Percentiles rank a stretch among this genome's conserved stretches.
phyloP scores from a whole-genome alignment of 306 rosid species.

The Lathyrus tuberosus region DNA sequence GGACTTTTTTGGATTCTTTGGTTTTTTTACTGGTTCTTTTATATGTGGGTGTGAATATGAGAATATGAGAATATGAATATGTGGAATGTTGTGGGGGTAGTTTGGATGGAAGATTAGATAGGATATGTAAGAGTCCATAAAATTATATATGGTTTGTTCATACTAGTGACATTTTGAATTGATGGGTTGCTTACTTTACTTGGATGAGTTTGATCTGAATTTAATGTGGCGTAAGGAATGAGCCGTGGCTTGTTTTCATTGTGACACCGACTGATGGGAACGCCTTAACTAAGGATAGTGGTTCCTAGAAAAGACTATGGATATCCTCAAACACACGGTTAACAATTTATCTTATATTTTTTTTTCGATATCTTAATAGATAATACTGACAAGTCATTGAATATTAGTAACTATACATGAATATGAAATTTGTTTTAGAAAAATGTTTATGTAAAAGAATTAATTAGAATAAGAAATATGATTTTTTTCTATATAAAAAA shows the following conservation, averaged over 20 bases:
- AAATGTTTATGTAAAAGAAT: no score
- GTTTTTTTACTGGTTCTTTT: no score
- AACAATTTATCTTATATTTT: no score
- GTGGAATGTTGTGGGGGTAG: slow-evolving; percentile 1
- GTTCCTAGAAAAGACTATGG: no score
- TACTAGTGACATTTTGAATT: background rate
- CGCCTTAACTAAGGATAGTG: background rate
- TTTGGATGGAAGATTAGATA: background rate
- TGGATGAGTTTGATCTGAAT: background rate
- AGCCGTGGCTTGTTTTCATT: slow-evolving; percentile 1
- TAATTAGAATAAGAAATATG: no score
- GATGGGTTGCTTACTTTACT: background rate
- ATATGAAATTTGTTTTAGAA: no score
- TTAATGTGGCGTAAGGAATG: background rate
- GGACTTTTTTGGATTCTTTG: slow-evolving; percentile 36
- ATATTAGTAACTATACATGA: no score
- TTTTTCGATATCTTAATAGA: no score
- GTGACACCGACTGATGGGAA: background rate
- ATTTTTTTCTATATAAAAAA: no score
- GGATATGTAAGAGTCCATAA: background rate
- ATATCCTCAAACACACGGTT: no score
- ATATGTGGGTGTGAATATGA: background rate
- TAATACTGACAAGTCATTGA: no score
- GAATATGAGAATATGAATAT: no score
- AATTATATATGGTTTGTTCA: background rate